These are phyloP conservation scores for Macrophomina pseudophaseolina DNA, from an alignment of 2,329 filamentous ascomycete genomes.

Conservation along the genomic window DNA sequence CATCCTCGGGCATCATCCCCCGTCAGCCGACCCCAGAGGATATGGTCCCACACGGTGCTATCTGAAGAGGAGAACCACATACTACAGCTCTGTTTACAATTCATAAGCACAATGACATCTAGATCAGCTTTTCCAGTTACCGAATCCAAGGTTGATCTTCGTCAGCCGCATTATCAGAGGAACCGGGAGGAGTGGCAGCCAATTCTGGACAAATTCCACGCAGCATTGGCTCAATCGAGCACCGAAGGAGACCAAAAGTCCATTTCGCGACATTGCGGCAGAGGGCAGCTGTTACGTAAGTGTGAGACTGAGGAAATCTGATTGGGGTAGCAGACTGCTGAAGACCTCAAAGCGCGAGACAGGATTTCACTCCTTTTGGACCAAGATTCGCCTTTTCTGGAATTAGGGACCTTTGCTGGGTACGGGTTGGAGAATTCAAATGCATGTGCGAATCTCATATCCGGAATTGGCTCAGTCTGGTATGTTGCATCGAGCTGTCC, in stretches of 20 bases:
- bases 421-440: constrained; percentile 40
- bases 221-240: constrained; percentile 35
- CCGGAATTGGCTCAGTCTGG: constrained; percentile 46
- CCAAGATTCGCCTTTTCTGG: constrained; percentile 47
- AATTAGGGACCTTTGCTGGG: constrained; percentile 47
- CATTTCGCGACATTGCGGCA: constrained; percentile 35
- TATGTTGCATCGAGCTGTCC: constrained; percentile 15
- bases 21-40: too few species aligned
- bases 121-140: background rate
- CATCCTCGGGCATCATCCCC: background rate
- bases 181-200: constrained; percentile 35
- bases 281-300: constrained; percentile 39
- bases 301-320: too few species aligned
- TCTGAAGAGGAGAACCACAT: background rate
- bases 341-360: constrained; percentile 42
- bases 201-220: constrained; percentile 40
- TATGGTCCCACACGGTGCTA: background rate
- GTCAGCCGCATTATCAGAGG: background rate
- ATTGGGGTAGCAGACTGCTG: background rate
- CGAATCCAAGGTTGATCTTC: background rate
- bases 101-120: background rate
- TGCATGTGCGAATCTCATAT: constrained; percentile 42
- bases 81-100: too few species aligned
- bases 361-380: constrained; percentile 46
- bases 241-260: constrained; percentile 40